Evolutionary conservation across 495 filamentous ascomycete species (phyloP), one percentile per base, ranked within the genome.

Genomic region (Hamigera avellanea): DNA sequence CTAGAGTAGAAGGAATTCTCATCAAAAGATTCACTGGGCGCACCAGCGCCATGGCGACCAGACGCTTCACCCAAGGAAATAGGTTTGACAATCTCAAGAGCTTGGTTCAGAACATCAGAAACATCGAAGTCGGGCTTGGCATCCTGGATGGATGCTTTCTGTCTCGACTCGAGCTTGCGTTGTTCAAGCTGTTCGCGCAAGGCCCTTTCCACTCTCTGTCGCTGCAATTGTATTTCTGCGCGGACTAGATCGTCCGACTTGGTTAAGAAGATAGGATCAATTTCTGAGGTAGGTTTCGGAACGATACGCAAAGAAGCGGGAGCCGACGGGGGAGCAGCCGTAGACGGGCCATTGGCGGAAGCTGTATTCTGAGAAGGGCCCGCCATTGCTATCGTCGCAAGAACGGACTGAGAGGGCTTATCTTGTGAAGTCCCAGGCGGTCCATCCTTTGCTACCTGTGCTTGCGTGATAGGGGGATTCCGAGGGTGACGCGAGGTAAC

Each of bases 1-100:
- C 86, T 93, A 32, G 86, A 93, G 62, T 95, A 94, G 58, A 91
- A 89, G n/a, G 84, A 87, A 45, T 91, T 87, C 49, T 89, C 80
- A 59, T 94, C 86, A 59, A 86, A 82, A 8, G 84, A 88, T 50
- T 87, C 84, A 67, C 70, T 80, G 42, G 71, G 62, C 42, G 71
- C 67, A 56, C 68, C 65, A 44, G 56, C 53, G 37, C 56, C 64
- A 61, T 75, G 73, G 38, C 43, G 50, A 43, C 64, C 61, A 69
- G 66, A 64, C 50, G 59, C 48, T 29, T 62, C 61, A 45, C 62
- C 69, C 58, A 73, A 60, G 21, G 61, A 63, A 46, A 78, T 55
- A 18, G 80, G 76, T 53, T 73, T 76, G 42, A 86, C 83, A 43
- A 85, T 62, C 32, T 76, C 70, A 46, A 83, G 62, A 16, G 86